Percentiles rank a stretch among this genome's conserved stretches.
Evolutionary conservation across 2,329 filamentous ascomycete species (phyloP).

Genomic region (Xylaria sp.): DNA sequence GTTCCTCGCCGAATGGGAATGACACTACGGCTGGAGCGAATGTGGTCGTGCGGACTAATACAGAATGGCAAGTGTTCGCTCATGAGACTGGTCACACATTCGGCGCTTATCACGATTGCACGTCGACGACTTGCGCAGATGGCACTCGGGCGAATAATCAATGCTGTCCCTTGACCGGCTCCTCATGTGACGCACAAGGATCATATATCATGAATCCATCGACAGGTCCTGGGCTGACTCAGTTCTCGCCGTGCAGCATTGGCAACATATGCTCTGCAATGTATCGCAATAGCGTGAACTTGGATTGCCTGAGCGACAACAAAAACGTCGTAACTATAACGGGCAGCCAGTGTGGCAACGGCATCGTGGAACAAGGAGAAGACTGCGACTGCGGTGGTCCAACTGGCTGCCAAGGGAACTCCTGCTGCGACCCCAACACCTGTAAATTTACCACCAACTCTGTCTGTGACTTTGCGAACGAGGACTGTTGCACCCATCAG

Average conservation of each 20-base stretch:
- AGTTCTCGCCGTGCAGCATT: conserved; percentile 88
- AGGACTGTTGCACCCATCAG: conserved; percentile 77
- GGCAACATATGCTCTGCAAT: conserved; percentile 95
- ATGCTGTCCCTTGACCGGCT: conserved; percentile 82
- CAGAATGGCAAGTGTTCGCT: conserved; percentile 95
- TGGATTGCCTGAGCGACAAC: conserved; percentile 85
- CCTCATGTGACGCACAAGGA: conserved; percentile 78
- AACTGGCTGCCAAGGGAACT: conserved; percentile 75
- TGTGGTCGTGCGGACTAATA: conserved; percentile 83
- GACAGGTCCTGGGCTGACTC: conserved; percentile 75
- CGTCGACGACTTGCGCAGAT: conserved; percentile 71
- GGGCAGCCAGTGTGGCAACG: conserved; percentile 91
- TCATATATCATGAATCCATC: conserved; percentile 97
- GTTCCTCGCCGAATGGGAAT: conserved; percentile 63
- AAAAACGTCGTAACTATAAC: conserved; percentile 82
- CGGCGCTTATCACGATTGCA: conserved; percentile 95
- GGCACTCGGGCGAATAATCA: conserved; percentile 62
- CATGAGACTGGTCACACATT: conserved; percentile 96
- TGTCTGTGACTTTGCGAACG: conserved; percentile 83
- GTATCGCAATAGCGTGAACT: conserved; percentile 78
- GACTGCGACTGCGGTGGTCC: conserved; percentile 94
- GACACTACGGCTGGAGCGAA: conserved; percentile 88
- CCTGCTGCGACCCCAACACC: conserved; percentile 85
- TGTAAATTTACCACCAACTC: conserved; percentile 83
- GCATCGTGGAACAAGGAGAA: conserved; percentile 93